Base-by-base conservation (phyloP, 495 filamentous ascomycete species). In the Cercophora sp. region DNA sequence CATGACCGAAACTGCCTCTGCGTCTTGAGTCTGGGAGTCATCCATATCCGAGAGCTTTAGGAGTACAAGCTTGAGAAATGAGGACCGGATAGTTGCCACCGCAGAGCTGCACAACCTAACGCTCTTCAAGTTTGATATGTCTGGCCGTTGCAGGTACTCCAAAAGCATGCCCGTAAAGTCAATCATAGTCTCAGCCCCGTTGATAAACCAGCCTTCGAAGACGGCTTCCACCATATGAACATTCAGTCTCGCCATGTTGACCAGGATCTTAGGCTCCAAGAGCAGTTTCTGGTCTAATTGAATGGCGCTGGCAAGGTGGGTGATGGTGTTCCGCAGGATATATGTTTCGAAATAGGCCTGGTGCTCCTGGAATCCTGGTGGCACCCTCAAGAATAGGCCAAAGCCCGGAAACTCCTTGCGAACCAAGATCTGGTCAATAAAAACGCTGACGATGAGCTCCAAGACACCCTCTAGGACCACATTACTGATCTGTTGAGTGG, bases 341-440 rank as follows among this genome's bases (percentile, higher is more conserved):
- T 92, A 96, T 0, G 94, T 94, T 65, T 91, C 88, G 60, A 97
- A 96, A 64, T 88, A 92, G 4, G 91, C 90, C 56, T 96, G 91
- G 57, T 96, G 88, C 60, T 96, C 92, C 60, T 89, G 79, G 61
- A 92, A 95, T 1, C 92, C 90, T 4, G 93, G 87, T 2, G 93
- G 93, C 1, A 91, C 82, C 64, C 93, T 95, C n/a, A 88, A 70
- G 60, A 88, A 93, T 23, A 97, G 70, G 0, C 88, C 88, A 46
- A 98, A 85, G 2, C 94, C 92, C 2, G 86, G 76, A 60, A 96
- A 98, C 23, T 98, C 91, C 65, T 95, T 92, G 26, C 87, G 83
- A 27, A 79, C 76, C 34, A 95, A 74, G 1, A 97, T 67, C 54
- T 96, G 87, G 62, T 95, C 89, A 35, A 84, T 70, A 61, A 96